phyloP scores from a whole-genome alignment of 768 basidiomycete species.

The Kwoniella pini region DNA sequence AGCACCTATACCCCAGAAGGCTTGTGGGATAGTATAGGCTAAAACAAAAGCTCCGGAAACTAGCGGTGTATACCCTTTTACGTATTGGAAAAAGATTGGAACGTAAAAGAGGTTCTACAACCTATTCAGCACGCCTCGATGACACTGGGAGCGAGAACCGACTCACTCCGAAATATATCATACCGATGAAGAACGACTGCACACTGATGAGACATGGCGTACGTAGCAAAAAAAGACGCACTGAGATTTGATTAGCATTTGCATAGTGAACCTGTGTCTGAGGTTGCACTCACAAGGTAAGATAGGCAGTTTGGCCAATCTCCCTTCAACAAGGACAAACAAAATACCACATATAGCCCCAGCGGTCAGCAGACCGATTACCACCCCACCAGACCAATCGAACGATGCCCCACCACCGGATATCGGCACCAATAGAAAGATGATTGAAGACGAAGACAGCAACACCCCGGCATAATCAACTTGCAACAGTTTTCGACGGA shows the following conservation, averaged over 20 bases:
- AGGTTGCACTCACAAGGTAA: slow-evolving; percentile 31
- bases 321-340: slow-evolving; percentile 31
- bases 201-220: slow-evolving; percentile 33
- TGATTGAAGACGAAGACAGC: slow-evolving; percentile 33
- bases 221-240: slow-evolving; percentile 32
- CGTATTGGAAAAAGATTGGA: slow-evolving; percentile 45
- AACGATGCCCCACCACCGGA: slow-evolving; percentile 43
- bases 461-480: slow-evolving; percentile 49
- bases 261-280: neutral
- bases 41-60: slow-evolving; percentile 43
- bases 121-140: neutral
- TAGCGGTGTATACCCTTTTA: slow-evolving; percentile 38
- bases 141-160: neutral
- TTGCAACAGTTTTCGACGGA: slow-evolving; percentile 31
- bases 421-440: slow-evolving; percentile 43
- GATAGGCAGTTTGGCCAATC: slow-evolving; percentile 34
- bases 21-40: slow-evolving; percentile 41
- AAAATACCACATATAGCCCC: slow-evolving; percentile 19
- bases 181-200: slow-evolving; percentile 48
- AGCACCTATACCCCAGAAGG: slow-evolving; percentile 28
- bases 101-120: slow-evolving; percentile 42
- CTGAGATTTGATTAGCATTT: slow-evolving; percentile 4
- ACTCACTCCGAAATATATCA: slow-evolving; percentile 45
- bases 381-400: slow-evolving; percentile 31
- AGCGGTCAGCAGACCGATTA: slow-evolving; percentile 36